Evolutionary conservation across 345 rosid species (phyloP).

Genomic region (Salix udensis): DNA sequence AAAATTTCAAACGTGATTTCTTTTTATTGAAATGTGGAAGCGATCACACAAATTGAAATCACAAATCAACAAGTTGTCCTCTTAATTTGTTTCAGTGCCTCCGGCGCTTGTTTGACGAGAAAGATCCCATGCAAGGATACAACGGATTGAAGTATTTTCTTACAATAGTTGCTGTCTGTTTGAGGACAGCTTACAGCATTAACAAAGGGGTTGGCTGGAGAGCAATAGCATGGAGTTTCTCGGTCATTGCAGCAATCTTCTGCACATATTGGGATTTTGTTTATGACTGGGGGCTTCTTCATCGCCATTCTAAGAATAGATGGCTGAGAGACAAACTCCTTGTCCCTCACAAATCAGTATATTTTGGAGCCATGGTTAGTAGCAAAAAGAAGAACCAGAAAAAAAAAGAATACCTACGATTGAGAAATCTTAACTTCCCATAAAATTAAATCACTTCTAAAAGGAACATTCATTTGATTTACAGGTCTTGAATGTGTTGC

Average conservation of each 20-base stretch:
- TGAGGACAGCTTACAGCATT: conserved; percentile 51
- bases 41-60: background rate
- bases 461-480: background rate
- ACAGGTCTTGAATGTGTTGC: conserved; percentile 48
- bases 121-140: conserved; percentile 45
- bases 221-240: conserved; percentile 42
- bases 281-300: conserved; percentile 69
- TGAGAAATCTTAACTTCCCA: background rate
- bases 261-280: conserved; percentile 70
- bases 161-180: conserved; percentile 51
- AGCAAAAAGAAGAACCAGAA: background rate
- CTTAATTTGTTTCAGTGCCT: conserved; percentile 36
- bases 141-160: conserved; percentile 58
- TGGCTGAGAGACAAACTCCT: conserved; percentile 75
- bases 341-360: conserved; percentile 40
- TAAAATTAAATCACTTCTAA: background rate
- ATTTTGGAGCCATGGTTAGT: conserved; percentile 57
- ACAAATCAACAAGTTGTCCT: background rate
- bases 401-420: background rate
- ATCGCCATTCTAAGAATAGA: conserved; percentile 41
- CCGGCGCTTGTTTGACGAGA: conserved; percentile 58
- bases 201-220: conserved; percentile 33
- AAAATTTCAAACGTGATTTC: background rate
- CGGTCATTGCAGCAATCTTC: conserved; percentile 40
- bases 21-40: background rate